phyloP scores from a whole-genome alignment of 805 yeast species.

The Yarrowia sp. region DNA sequence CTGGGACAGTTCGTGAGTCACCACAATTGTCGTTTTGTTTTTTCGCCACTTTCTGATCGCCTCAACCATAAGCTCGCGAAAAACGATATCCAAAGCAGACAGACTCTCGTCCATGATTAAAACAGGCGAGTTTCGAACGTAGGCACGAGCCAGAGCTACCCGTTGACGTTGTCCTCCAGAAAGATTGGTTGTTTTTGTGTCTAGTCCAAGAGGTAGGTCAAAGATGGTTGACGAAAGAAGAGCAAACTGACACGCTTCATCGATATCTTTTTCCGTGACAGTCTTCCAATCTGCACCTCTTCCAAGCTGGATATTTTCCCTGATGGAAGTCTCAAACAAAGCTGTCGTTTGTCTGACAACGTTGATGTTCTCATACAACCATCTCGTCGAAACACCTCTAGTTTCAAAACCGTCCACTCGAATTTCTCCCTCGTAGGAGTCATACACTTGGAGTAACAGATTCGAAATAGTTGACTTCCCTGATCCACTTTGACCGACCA shows the following conservation, averaged over 20 bases:
- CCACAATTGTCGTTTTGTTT: conserved; percentile 75
- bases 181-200: conserved; percentile 59
- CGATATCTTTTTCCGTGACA: conserved; percentile 47
- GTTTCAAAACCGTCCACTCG: conserved; percentile 62
- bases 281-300: conserved; percentile 44
- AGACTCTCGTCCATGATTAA: conserved; percentile 85
- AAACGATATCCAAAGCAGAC: conserved; percentile 73
- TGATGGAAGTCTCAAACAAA: conserved; percentile 68
- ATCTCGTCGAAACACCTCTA: conserved; percentile 53
- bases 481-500: conserved; percentile 89
- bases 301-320: conserved; percentile 69
- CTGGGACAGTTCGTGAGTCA: conserved; percentile 77
- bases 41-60: conserved; percentile 65
- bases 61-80: conserved; percentile 56
- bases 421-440: conserved; percentile 61
- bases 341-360: conserved; percentile 75
- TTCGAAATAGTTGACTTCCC: conserved; percentile 87
- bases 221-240: conserved; percentile 58
- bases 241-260: conserved; percentile 61
- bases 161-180: conserved; percentile 95
- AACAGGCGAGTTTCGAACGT: conserved; percentile 72
- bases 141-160: conserved; percentile 84
- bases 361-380: conserved; percentile 70
- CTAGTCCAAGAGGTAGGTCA: conserved; percentile 61
- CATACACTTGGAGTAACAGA: conserved; percentile 67